These are phyloP conservation scores for Scenedesmus sp. DNA, from an alignment of 163 green algal species.

Conservation along the genomic window DNA sequence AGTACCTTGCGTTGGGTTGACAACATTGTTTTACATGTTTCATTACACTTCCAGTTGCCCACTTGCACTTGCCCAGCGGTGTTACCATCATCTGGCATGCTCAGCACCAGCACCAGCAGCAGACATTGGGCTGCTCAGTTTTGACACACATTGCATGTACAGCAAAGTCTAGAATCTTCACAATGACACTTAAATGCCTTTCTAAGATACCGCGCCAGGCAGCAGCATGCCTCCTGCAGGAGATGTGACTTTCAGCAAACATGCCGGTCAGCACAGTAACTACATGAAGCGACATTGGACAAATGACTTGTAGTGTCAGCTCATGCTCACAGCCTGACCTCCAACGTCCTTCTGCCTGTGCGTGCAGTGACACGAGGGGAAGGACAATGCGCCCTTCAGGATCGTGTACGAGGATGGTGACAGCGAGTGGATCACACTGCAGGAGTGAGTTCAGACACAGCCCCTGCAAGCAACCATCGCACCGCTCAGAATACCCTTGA, in stretches of 20 bases:
- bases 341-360: neutral
- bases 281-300: neutral
- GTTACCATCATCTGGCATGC: neutral
- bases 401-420: conserved; percentile 50
- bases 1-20: neutral
- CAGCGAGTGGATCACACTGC: conserved; percentile 41
- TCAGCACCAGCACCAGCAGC: neutral
- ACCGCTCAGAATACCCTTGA: neutral
- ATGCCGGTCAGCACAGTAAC: no score
- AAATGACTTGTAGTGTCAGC: neutral
- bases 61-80: neutral
- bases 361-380: neutral
- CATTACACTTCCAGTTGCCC: no score
- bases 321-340: neutral
- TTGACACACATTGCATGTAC: neutral
- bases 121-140: neutral
- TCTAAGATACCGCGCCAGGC: no score
- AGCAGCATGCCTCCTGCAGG: neutral
- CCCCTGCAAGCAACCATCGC: neutral
- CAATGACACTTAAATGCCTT: no score
- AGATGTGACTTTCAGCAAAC: neutral
- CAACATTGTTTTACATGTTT: no score
- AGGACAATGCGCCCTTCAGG: neutral
- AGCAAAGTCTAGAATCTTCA: neutral
- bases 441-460: conserved; percentile 39